Conservation (phyloP, 495 filamentous ascomycete genomes). For the Chaetomium tenue region DNA sequence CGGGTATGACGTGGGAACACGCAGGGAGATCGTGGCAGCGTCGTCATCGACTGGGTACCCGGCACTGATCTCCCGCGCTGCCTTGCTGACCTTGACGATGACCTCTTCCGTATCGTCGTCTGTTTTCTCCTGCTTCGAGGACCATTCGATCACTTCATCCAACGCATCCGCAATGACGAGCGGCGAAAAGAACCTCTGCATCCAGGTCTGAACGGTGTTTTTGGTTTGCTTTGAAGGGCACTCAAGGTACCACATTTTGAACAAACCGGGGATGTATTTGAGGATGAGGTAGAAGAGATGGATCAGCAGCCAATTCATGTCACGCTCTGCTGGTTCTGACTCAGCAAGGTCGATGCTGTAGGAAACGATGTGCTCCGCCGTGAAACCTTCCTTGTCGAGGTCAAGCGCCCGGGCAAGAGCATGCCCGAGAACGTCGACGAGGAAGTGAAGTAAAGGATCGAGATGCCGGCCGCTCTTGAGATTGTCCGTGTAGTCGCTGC, state of each 20-base stretch:
- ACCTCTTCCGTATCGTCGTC: conserved; percentile 69
- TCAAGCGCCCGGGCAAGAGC: conserved; percentile 64
- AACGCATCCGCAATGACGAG: conserved; percentile 71
- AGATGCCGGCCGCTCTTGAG: conserved; percentile 73
- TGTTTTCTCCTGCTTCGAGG: conserved; percentile 50
- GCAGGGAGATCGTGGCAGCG: conserved; percentile 71
- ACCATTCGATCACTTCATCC: conserved; percentile 70
- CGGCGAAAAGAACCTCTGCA: conserved; percentile 81
- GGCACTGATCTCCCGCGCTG: conserved; percentile 71
- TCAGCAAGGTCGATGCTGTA: conserved; percentile 59
- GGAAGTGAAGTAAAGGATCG: conserved; percentile 67
- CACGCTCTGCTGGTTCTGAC: conserved; percentile 59
- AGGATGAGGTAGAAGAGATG: conserved; percentile 84
- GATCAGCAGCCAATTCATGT: conserved; percentile 76
- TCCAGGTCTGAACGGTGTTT: conserved; percentile 73
- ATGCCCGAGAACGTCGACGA: conserved; percentile 78
- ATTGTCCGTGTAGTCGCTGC: conserved; percentile 69
- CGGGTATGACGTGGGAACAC: conserved; percentile 76
- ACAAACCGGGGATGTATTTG: conserved; percentile 68
- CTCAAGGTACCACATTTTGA: conserved; percentile 85
- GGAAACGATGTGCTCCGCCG: conserved; percentile 61
- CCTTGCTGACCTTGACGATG: conserved; percentile 65
- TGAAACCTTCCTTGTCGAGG: conserved; percentile 45
- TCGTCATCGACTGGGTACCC: conserved; percentile 86
- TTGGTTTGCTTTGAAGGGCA: conserved; percentile 71